These are phyloP conservation scores for Ascochyta lentis DNA, from an alignment of 2,329 filamentous ascomycete species.

Conservation along the genomic window DNA sequence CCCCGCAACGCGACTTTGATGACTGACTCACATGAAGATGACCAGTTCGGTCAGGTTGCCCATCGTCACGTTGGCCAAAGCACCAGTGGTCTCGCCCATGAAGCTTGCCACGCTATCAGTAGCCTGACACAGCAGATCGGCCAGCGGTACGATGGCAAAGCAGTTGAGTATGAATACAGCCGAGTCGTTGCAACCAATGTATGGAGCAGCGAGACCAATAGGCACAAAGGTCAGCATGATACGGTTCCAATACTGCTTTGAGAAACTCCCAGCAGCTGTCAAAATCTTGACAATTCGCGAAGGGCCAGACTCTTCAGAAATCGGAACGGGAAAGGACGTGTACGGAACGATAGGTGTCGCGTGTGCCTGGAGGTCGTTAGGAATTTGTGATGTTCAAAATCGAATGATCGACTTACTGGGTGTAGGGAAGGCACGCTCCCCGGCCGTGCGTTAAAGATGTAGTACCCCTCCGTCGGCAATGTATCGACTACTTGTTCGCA, in stretches of 20 bases:
- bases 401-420: not conserved
- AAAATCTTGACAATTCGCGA: not conserved
- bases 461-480: constrained; percentile 9
- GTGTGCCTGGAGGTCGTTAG: not conserved
- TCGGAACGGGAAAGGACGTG: not conserved
- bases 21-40: constrained; percentile 63
- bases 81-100: constrained; percentile 67
- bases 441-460: constrained; percentile 1
- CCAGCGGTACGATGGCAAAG: constrained; percentile 21
- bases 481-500: not conserved
- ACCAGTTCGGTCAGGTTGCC: constrained; percentile 88
- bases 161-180: constrained; percentile 23
- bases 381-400: not conserved
- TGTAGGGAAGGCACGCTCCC: too few species aligned
- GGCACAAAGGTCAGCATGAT: constrained; percentile 76
- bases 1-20: not conserved
- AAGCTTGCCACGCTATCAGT: constrained; percentile 80
- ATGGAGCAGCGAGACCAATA: constrained; percentile 62
- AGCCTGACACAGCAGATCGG: constrained; percentile 21
- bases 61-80: constrained; percentile 60
- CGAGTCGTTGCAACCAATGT: constrained; percentile 72
- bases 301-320: not conserved
- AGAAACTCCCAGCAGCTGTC: not conserved
- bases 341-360: not conserved
- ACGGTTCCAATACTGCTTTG: constrained; percentile 69